Base-by-base conservation (phyloP, 306 rosid species). In the Ceratonia siliqua region DNA sequence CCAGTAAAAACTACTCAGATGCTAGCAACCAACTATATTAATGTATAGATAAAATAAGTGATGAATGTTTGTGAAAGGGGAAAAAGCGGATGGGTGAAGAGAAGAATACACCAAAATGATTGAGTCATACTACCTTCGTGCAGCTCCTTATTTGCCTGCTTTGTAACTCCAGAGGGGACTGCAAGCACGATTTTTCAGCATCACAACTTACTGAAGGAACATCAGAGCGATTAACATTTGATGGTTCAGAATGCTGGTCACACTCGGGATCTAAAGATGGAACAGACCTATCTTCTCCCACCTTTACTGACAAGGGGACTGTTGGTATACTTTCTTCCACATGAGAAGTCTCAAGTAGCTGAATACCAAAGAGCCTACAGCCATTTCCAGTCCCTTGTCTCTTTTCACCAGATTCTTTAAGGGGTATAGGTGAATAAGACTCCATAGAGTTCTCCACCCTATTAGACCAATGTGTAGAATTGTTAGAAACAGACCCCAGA, bases 101-200 rank as follows among this genome's bases (percentile, higher is more conserved):
- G 55, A 8, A 24, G 8, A 14, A 3, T 48, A 68, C 13, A 18
- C 36, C 41, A 68, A 67, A 43, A 4, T 14, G 25, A 68, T 74
- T 22, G 21, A 81, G 35, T 57, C 14, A 15, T 54, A 74, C 72
- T 85, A 94, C 98, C 97, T 94, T 94, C 3, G 98, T 94, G 90
- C 98, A 94, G 78, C 98, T 94, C 76, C 98, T 89, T 74, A 85
- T 94, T 83, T 94, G 98, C 85, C 87, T 91, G 85, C 93, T 88
- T 70, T 89, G 97, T 30, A 84, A 85, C 80, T 91, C 98, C 49
- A 82, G 92, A 36, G 94, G 91, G 58, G 98, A 91, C 80, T 87
- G 84, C 79, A 91, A 62, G 71, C 90, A 85, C 32, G 97, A 91
- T 79, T 94, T 91, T 73, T 94, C 98, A 48, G 96, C 98, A 63